phyloP scores from a whole-genome alignment of 2,329 filamentous ascomycete species.

The Lecanosticta acicola region DNA sequence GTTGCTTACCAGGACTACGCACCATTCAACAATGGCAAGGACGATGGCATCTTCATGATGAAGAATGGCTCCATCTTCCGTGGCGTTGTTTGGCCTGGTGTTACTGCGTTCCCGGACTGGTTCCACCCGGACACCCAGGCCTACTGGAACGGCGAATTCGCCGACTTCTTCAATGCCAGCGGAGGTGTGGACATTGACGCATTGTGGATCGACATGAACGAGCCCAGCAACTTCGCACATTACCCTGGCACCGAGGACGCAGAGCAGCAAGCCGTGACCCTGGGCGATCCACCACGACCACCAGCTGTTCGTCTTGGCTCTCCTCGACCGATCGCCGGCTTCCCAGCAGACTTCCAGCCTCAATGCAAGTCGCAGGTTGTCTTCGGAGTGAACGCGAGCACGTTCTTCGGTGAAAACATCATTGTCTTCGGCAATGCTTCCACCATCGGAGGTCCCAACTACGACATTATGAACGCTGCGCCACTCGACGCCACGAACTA shows the following conservation, averaged over 20 bases:
- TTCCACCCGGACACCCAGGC: constrained; percentile 58
- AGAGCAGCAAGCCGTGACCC: constrained; percentile 29
- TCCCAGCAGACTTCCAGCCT: constrained; percentile 63
- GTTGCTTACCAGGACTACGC: constrained; percentile 46
- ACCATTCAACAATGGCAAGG: constrained; percentile 57
- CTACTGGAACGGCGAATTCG: constrained; percentile 68
- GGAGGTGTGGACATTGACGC: constrained; percentile 69
- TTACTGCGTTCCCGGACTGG: constrained; percentile 55
- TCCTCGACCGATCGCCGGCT: constrained; percentile 63
- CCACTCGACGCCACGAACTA: constrained; percentile 29
- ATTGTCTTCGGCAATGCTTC: constrained; percentile 29
- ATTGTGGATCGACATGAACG: constrained; percentile 64
- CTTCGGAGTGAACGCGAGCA: constrained; percentile 32
- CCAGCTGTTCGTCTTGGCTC: constrained; percentile 56
- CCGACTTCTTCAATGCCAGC: constrained; percentile 56
- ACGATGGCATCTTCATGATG: constrained; percentile 52
- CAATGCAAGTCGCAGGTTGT: constrained; percentile 29
- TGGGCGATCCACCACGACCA: constrained; percentile 54
- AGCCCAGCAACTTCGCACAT: constrained; percentile 52
- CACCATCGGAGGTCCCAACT: constrained; percentile 27
- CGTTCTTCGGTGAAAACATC: constrained; percentile 35
- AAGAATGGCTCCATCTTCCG: constrained; percentile 52
- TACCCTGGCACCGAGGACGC: constrained; percentile 36
- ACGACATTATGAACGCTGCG: constrained; percentile 26
- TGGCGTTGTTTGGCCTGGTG: constrained; percentile 72